phyloP scores from a whole-genome alignment of 495 filamentous ascomycete species.

The Podospora pseudocomata region DNA sequence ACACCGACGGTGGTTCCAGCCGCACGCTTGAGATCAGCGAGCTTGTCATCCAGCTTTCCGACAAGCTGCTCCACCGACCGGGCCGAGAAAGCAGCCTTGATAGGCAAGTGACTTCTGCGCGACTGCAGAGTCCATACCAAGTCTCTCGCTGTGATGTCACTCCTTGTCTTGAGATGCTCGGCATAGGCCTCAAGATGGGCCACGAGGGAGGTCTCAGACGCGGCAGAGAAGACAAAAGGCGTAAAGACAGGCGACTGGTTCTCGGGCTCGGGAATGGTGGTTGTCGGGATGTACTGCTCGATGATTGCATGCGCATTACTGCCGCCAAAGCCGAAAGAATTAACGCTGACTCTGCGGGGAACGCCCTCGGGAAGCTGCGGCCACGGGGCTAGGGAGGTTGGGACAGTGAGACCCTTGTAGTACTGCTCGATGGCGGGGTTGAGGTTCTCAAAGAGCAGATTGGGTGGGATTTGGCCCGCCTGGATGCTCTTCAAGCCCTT shows the following conservation, averaged over 20 bases:
- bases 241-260: too few species aligned
- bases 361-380: background rate
- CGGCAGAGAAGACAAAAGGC: constrained; percentile 5
- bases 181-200: background rate
- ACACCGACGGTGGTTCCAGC: too few species aligned
- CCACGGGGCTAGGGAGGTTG: constrained; percentile 1
- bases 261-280: background rate
- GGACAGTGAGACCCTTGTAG: constrained; percentile 8
- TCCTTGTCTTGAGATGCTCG: background rate
- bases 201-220: constrained; percentile 1
- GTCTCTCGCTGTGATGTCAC: background rate
- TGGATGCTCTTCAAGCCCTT: constrained; percentile 49
- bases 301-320: constrained; percentile 10
- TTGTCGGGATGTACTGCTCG: background rate
- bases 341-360: constrained; percentile 8
- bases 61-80: too few species aligned
- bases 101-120: too few species aligned
- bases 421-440: constrained; percentile 38
- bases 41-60: too few species aligned
- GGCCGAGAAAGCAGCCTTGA: too few species aligned
- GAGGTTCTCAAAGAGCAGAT: constrained; percentile 43
- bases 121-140: constrained; percentile 7
- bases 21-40: too few species aligned
- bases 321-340: constrained; percentile 14
- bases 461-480: constrained; percentile 42